phyloP scores from a whole-genome alignment of 2,329 filamentous ascomycete genomes.

The Microcyclosporella mali region DNA sequence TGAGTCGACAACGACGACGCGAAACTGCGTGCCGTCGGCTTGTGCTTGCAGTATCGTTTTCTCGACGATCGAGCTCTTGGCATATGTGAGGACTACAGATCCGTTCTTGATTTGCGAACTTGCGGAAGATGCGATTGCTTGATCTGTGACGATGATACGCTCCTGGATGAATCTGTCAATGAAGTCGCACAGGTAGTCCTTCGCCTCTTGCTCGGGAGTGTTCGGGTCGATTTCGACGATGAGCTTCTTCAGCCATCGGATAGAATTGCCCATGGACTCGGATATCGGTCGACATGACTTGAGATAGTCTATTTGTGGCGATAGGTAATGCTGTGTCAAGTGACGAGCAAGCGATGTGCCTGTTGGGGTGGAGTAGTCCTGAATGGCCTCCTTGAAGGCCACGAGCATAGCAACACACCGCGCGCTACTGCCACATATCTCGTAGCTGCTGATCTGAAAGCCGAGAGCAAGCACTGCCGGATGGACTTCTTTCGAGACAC shows the following conservation, averaged over 20 bases:
- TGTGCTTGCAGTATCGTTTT: slow-evolving; percentile 70
- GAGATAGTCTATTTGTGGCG: slow-evolving; percentile 91
- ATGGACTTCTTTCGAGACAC: slow-evolving; percentile 67
- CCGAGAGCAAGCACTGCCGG: slow-evolving; percentile 78
- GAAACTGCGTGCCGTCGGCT: slow-evolving; percentile 65
- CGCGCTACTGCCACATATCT: slow-evolving; percentile 81
- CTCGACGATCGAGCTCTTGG: slow-evolving; percentile 79
- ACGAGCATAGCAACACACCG: slow-evolving; percentile 80
- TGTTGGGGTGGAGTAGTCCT: slow-evolving; percentile 82
- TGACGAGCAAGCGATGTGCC: slow-evolving; percentile 82
- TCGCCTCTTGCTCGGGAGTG: slow-evolving; percentile 73
- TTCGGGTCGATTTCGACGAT: slow-evolving; percentile 88
- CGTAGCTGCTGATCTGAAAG: slow-evolving; percentile 83
- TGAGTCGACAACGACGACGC: slow-evolving; percentile 77
- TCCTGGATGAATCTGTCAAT: slow-evolving; percentile 90
- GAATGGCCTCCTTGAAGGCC: slow-evolving; percentile 88
- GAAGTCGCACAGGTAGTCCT: slow-evolving; percentile 66
- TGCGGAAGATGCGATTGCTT: slow-evolving; percentile 74
- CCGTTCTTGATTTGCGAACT: slow-evolving; percentile 69
- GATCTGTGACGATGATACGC: slow-evolving; percentile 78
- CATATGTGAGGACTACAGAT: slow-evolving; percentile 81
- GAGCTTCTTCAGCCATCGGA: slow-evolving; percentile 86
- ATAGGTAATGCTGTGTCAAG: slow-evolving; percentile 83
- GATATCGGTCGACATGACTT: slow-evolving; percentile 91
- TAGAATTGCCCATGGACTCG: slow-evolving; percentile 94